Conservation (phyloP, 306 rosid genomes). For the Begonia masoniana region DNA sequence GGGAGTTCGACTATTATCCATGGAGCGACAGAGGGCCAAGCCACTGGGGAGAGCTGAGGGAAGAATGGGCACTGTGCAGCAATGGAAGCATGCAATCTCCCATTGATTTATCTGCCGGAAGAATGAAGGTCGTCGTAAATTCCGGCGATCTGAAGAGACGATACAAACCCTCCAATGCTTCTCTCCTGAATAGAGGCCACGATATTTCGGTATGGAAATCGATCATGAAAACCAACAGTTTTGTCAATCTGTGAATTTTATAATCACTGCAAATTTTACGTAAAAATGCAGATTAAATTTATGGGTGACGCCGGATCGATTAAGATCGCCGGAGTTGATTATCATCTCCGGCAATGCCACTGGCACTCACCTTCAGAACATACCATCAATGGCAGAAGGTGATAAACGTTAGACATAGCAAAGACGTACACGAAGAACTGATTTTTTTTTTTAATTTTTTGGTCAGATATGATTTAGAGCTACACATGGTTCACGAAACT, state of each 20-base stretch:
- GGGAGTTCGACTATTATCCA: slow-evolving; percentile 11
- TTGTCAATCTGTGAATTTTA: too few species aligned
- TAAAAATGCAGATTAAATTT: background rate
- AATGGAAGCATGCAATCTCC: slow-evolving; percentile 53
- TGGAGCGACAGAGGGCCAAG: slow-evolving; percentile 15
- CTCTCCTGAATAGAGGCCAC: slow-evolving; percentile 47
- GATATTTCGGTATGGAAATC: slow-evolving; percentile 38
- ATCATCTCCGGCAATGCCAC: background rate
- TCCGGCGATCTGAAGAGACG: slow-evolving; percentile 17
- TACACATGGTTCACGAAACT: slow-evolving; percentile 56
- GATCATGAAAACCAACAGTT: too few species aligned
- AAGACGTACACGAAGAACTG: too few species aligned
- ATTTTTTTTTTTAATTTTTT: background rate
- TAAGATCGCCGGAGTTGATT: background rate
- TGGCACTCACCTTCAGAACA: background rate
- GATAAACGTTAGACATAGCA: background rate
- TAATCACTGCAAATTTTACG: too few species aligned
- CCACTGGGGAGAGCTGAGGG: slow-evolving; percentile 14
- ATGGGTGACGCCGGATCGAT: background rate
- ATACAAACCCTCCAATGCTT: slow-evolving; percentile 35
- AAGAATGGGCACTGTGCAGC: slow-evolving; percentile 49
- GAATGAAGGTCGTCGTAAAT: slow-evolving; percentile 18
- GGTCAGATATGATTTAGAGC: slow-evolving; percentile 53
- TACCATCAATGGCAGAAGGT: background rate
- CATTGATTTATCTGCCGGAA: slow-evolving; percentile 31